Evolutionary conservation across 768 basidiomycete species (phyloP), one percentile per base, ranked within the genome.

Genomic region (Psilocybe subaeruginosa): DNA sequence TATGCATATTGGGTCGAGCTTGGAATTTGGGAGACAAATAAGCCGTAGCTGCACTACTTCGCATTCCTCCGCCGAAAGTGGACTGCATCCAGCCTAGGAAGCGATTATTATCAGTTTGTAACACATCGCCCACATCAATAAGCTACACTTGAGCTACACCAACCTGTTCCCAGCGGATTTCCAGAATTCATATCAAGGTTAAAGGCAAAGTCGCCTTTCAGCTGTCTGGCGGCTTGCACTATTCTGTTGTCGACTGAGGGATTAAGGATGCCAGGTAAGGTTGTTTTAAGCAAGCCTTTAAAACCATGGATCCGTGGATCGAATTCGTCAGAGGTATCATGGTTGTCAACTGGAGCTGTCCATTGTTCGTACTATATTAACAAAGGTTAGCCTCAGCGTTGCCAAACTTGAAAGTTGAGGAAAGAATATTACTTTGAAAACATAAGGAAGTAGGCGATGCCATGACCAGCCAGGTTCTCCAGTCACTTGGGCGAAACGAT

Each of bases 381-480:
- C 8, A 3, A 8, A 19, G 4, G 8, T 35, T n/a, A 12, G 8
- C 16, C 39, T 48, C 68, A 66, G 71, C 4, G 55, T 70, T 68
- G 37, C 16, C n/a, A 11, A 16, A 53, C 27, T 30, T 4, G 29
- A 9, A 19, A 50, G 30, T 50, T 30, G 16, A 52, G 6, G n/a
- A 3, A 49, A 11, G 19, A 19, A 52, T 3, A 14, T 1, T 52
- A 52, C 50, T 27, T 52, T 52, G 8, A 16, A 30, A 9, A 56
- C 29, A 56, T 75, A 77, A 27, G 69, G 69, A 17, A 72, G 68
- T 23, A 78, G 64, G 23, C 59, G 68, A 6, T 65, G 59, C 76
- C 76, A 77, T 1, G 72, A 71, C 87, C 87, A 88, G 9, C 76
- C 76, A 2, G 74, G 55, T 33, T 86, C 82, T 7, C 79, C 84